A percentile compares a stretch with the other conserved stretches of the same genome.
Evolutionary conservation across 129 eudicot genomes (phyloP).

Genomic region (Lactuca saligna): DNA sequence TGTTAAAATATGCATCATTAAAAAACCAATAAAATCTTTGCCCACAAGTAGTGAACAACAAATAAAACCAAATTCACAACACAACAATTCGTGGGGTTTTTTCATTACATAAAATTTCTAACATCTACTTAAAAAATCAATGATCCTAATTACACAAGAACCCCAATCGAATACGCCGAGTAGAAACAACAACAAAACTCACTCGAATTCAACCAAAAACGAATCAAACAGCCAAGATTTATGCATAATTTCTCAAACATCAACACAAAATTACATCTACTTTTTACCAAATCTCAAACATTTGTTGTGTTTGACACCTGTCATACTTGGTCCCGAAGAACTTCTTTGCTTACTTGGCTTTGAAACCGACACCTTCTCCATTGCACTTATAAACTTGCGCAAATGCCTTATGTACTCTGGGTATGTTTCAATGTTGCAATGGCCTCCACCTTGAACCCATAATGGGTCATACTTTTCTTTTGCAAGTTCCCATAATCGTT

Average conservation of each 20-base stretch:
- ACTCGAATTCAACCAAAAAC: constrained; percentile 22
- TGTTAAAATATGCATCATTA: background rate
- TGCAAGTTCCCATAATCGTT: constrained; percentile 92
- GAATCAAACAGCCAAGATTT: constrained; percentile 22
- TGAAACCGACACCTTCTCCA: constrained; percentile 72
- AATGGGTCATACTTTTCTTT: constrained; percentile 87
- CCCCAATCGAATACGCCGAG: constrained; percentile 22
- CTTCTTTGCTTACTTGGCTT: constrained; percentile 45
- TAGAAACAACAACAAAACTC: constrained; percentile 24
- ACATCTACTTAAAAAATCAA: constrained; percentile 24
- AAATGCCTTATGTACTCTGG: constrained; percentile 94
- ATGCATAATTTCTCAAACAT: constrained; percentile 25
- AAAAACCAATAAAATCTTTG: background rate
- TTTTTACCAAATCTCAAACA: constrained; percentile 72
- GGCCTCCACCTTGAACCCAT: constrained; percentile 97
- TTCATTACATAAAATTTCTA: constrained; percentile 16
- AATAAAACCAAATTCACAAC: constrained; percentile 14
- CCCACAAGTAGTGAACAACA: constrained; percentile 5
- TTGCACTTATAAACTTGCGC: constrained; percentile 71
- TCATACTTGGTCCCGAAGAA: constrained; percentile 38
- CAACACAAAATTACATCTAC: constrained; percentile 28
- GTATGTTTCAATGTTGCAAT: constrained; percentile 90
- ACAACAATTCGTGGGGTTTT: constrained; percentile 14
- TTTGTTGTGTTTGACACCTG: constrained; percentile 65
- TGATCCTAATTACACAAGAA: constrained; percentile 23